phyloP scores from a whole-genome alignment of 2,329 filamentous ascomycete species.

The Amesomyces nigricolor region DNA sequence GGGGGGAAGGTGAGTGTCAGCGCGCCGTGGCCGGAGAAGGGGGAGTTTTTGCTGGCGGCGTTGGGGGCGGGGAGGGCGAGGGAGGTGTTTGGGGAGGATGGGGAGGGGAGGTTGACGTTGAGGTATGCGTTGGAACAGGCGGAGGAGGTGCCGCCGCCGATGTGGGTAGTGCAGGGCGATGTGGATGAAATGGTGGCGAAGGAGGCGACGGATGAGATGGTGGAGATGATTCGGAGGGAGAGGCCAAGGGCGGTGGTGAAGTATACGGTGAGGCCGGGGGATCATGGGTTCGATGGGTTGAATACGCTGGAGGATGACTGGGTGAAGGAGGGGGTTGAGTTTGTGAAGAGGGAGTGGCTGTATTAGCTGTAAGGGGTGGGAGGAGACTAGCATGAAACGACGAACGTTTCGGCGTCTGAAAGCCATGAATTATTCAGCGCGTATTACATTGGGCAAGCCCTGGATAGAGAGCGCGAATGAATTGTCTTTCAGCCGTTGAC shows the following conservation, averaged over 20 bases:
- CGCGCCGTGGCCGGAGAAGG: neutral
- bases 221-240: conserved; percentile 9
- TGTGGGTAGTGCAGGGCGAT: conserved; percentile 23
- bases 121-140: conserved; percentile 11
- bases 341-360: conserved; percentile 22
- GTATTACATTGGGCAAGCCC: too few species aligned
- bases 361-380: neutral
- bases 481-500: too few species aligned
- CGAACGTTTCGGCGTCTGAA: too few species aligned
- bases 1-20: too few species aligned
- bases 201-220: too few species aligned
- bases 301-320: conserved; percentile 17
- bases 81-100: conserved; percentile 18
- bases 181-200: conserved; percentile 21
- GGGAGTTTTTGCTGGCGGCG: conserved; percentile 3
- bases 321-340: conserved; percentile 22
- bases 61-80: conserved; percentile 5
- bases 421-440: too few species aligned
- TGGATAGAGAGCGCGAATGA: too few species aligned
- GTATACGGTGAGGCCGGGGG: conserved; percentile 20
- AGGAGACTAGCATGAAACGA: too few species aligned
- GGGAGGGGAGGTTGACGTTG: conserved; percentile 16
- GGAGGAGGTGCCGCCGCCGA: conserved; percentile 12
- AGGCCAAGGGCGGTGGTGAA: conserved; percentile 15
- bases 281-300: conserved; percentile 21